These are phyloP conservation scores for Hyaloscypha finlandica DNA, from an alignment of 495 filamentous ascomycete species.

Conservation along the genomic window DNA sequence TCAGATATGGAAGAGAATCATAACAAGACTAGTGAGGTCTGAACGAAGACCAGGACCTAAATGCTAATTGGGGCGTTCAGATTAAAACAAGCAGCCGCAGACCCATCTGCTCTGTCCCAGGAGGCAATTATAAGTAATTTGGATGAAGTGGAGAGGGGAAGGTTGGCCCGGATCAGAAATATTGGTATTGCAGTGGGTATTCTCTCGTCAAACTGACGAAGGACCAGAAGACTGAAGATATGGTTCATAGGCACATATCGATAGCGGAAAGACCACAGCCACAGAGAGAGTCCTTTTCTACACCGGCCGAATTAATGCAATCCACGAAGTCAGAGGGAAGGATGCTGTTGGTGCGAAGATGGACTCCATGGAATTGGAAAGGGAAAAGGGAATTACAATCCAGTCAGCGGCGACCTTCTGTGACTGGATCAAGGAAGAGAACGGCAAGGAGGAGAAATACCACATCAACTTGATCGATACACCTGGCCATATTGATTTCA, in stretches of 20 bases:
- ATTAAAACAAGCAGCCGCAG: conserved; percentile 62
- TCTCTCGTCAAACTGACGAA: background rate
- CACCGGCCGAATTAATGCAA: conserved; percentile 93
- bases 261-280: conserved; percentile 96
- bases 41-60: background rate
- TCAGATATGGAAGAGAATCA: background rate
- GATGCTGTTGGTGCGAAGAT: conserved; percentile 98
- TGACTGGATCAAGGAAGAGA: conserved; percentile 87
- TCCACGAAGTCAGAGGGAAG: conserved; percentile 96
- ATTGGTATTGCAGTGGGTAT: conserved; percentile 84
- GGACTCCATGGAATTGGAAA: conserved; percentile 99
- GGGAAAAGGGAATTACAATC: conserved; percentile 98
- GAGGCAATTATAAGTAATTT: conserved; percentile 52
- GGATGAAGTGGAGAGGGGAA: conserved; percentile 70
- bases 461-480: conserved; percentile 99
- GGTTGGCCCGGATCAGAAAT: conserved; percentile 82
- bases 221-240: conserved; percentile 30
- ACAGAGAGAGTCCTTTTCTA: conserved; percentile 99
- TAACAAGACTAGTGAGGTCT: too few relatives aligned
- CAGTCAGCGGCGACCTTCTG: conserved; percentile 98
- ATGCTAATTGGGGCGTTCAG: conserved; percentile 31
- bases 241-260: conserved; percentile 74
- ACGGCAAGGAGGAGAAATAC: conserved; percentile 83
- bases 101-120: conserved; percentile 61
- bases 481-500: conserved; percentile 98